These are phyloP conservation scores for Helicostylum pulchrum DNA, from an alignment of 192 early-diverging fungal species.

Conservation along the genomic window DNA sequence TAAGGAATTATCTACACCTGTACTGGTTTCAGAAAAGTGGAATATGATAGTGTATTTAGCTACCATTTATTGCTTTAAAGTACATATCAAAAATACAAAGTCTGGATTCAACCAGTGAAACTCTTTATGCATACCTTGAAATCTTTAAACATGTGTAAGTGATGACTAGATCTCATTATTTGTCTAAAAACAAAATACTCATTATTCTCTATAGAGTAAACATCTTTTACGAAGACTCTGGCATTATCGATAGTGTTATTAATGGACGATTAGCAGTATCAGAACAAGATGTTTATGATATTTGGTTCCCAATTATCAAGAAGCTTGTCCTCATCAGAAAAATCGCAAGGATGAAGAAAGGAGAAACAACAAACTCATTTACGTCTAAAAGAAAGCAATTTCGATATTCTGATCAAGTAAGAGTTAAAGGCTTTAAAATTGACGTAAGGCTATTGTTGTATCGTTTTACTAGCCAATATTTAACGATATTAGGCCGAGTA, in stretches of 20 bases:
- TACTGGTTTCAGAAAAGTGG: no score
- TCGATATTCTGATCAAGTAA: not conserved
- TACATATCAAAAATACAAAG: slow-evolving; percentile 9
- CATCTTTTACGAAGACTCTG: not conserved
- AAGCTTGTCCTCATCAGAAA: not conserved
- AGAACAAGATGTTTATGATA: not conserved
- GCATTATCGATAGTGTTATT: not conserved
- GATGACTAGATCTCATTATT: not conserved
- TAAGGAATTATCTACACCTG: no score
- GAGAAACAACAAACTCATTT: not conserved
- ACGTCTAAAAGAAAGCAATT: not conserved
- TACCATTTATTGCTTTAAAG: slow-evolving; percentile 1
- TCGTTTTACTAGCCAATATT: no score
- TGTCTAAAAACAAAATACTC: not conserved
- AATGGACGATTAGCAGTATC: not conserved
- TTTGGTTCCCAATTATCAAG: slow-evolving; percentile 8
- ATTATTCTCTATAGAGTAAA: not conserved
- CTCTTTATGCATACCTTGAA: not conserved
- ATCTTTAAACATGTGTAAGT: slow-evolving; percentile 9
- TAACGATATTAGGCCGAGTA: no score
- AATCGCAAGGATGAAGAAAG: not conserved
- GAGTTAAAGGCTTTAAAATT: slow-evolving; percentile 1
- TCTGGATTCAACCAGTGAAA: not conserved
- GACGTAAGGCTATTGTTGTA: not conserved
- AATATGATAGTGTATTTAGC: no score